A percentile compares a stretch with the other conserved stretches of the same genome.
These are phyloP conservation scores for Alternaria hordeiaustralica DNA, from an alignment of 2,329 filamentous ascomycete species.

Conservation along the genomic window DNA sequence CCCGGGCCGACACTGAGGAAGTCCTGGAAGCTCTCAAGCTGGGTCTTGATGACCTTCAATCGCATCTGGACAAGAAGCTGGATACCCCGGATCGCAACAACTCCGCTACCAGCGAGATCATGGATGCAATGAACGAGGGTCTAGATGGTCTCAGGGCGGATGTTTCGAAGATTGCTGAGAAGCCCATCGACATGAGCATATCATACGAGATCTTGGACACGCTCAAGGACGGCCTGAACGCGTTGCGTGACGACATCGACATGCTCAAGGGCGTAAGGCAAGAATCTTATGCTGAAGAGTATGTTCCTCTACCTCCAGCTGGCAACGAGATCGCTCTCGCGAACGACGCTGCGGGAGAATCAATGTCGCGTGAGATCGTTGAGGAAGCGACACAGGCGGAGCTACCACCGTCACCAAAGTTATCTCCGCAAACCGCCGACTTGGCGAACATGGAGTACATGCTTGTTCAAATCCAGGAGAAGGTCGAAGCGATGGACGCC, in stretches of 20 bases:
- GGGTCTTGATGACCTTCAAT: conserved; percentile 58
- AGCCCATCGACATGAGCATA: conserved; percentile 80
- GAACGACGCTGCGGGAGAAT: conserved; percentile 53
- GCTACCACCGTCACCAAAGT: conserved; percentile 50
- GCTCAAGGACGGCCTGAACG: conserved; percentile 79
- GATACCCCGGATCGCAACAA: conserved; percentile 61
- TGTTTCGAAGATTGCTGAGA: conserved; percentile 75
- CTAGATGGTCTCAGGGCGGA: conserved; percentile 78
- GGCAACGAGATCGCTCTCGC: conserved; percentile 60
- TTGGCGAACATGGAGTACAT: conserved; percentile 86
- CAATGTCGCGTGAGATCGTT: conserved; percentile 49
- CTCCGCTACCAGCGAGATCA: conserved; percentile 63
- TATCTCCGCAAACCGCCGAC: conserved; percentile 52
- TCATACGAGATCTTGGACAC: conserved; percentile 91
- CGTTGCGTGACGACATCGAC: conserved; percentile 79
- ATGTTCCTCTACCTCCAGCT: conserved; percentile 41
- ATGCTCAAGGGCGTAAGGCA: conserved; percentile 65
- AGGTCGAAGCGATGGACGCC: conserved; percentile 78
- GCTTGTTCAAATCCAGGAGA: conserved; percentile 80
- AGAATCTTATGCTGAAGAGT: conserved; percentile 48
- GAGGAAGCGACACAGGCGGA: conserved; percentile 49
- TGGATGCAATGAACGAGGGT: conserved; percentile 70
- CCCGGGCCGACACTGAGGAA: conserved; percentile 55
- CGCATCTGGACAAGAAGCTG: conserved; percentile 59
- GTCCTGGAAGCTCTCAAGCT: conserved; percentile 57